These are phyloP conservation scores for Citrus maxima DNA, from an alignment of 345 rosid genomes.

Conservation along the genomic window DNA sequence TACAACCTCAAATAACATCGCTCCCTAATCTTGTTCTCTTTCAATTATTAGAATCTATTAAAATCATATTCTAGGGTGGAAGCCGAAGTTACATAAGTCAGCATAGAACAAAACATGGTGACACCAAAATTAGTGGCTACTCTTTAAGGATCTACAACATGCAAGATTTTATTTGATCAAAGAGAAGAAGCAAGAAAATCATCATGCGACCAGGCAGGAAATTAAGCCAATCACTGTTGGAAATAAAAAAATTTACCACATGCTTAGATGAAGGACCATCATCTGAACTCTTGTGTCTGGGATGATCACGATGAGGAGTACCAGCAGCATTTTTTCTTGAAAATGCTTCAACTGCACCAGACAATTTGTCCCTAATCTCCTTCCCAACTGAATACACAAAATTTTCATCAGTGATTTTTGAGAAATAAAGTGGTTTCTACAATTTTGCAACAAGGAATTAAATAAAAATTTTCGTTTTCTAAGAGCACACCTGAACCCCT, in stretches of 20 bases:
- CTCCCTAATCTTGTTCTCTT: neutral
- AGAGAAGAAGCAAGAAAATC: conserved; percentile 1
- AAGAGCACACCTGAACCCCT: conserved; percentile 38
- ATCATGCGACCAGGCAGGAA: neutral
- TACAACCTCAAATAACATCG: neutral
- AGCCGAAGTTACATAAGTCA: neutral
- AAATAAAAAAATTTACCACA: conserved; percentile 36
- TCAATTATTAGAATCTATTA: neutral
- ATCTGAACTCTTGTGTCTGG: conserved; percentile 54
- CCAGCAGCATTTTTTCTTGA: conserved; percentile 52
- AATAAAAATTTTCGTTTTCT: neutral
- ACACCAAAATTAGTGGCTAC: neutral
- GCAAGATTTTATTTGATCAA: neutral
- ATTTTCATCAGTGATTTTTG: neutral
- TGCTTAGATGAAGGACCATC: conserved; percentile 54
- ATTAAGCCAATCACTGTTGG: neutral
- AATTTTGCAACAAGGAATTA: neutral
- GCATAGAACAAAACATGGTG: neutral
- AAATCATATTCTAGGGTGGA: neutral
- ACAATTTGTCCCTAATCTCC: conserved; percentile 58
- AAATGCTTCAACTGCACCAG: conserved; percentile 76
- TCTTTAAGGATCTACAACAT: neutral
- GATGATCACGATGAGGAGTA: conserved; percentile 40
- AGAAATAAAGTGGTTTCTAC: neutral
- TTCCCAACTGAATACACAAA: conserved; percentile 38